A percentile compares a stretch with the other conserved stretches of the same genome.
phyloP scores from a whole-genome alignment of 139 green algal species.

The Nannochloris sp. region DNA sequence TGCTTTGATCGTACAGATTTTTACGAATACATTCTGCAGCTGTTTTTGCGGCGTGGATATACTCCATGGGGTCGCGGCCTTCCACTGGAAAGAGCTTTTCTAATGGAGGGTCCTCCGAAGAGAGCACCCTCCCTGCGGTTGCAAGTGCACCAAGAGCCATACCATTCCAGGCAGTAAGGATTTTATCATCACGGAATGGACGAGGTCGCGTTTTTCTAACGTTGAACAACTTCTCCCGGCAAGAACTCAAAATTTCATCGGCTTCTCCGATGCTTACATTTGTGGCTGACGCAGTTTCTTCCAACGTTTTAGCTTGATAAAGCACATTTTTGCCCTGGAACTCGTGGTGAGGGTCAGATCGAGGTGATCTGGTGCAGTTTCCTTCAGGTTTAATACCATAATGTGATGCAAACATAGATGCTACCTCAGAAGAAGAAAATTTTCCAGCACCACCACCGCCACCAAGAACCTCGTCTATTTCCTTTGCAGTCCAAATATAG shows the following conservation, averaged over 20 bases:
- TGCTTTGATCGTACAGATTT: conserved; percentile 59
- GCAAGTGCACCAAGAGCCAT: conserved; percentile 73
- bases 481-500: conserved; percentile 55
- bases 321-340: conserved; percentile 75
- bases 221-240: conserved; percentile 47
- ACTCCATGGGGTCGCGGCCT: neutral
- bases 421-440: neutral
- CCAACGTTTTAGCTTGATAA: conserved; percentile 31
- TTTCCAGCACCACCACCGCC: too few species aligned
- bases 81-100: conserved; percentile 54
- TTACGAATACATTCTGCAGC: conserved; percentile 56
- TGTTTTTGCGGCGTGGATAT: neutral
- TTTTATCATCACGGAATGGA: conserved; percentile 81
- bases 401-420: conserved; percentile 24
- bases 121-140: conserved; percentile 49
- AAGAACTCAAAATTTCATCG: conserved; percentile 37
- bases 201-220: conserved; percentile 42
- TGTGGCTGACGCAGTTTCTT: conserved; percentile 22
- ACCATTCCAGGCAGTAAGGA: conserved; percentile 90
- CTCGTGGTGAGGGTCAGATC: conserved; percentile 76
- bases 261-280: conserved; percentile 25
- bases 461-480: conserved; percentile 54
- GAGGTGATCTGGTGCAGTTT: conserved; percentile 44
- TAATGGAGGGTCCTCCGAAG: conserved; percentile 27
- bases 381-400: conserved; percentile 58